These are phyloP conservation scores for Porogramme epimiltina DNA, from an alignment of 1,284 basidiomycete species.

Conservation along the genomic window DNA sequence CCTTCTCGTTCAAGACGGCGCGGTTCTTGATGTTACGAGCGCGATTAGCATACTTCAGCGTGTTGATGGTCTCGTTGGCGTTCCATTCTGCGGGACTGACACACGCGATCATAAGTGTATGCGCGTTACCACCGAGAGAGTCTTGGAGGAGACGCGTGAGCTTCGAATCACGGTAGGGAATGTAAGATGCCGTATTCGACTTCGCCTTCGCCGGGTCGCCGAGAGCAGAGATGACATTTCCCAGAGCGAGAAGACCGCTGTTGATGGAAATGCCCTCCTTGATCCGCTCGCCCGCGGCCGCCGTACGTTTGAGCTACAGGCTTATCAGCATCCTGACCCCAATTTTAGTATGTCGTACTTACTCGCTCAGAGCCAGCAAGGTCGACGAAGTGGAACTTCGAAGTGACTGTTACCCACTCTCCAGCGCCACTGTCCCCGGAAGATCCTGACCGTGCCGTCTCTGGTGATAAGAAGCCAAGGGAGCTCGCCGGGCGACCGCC, in stretches of 20 bases:
- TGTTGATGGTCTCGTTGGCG: constrained; percentile 92
- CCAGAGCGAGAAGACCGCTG: constrained; percentile 92
- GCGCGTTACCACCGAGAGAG: constrained; percentile 97
- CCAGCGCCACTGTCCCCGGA: constrained; percentile 60
- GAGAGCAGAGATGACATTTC: constrained; percentile 97
- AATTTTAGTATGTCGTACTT: constrained; percentile 30
- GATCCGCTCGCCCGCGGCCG: constrained; percentile 91
- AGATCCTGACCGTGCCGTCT: constrained; percentile 43
- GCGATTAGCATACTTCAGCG: constrained; percentile 97
- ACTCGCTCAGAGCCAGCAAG: constrained; percentile 95
- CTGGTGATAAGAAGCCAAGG: constrained; percentile 56
- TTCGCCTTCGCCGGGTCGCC: constrained; percentile 89
- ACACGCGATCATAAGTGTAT: constrained; percentile 99
- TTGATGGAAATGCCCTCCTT: constrained; percentile 99
- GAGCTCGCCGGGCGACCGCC: constrained; percentile 80
- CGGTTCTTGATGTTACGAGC: constrained; percentile 97
- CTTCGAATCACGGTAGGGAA: constrained; percentile 98
- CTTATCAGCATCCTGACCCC: neutral
- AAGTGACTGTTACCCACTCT: constrained; percentile 88
- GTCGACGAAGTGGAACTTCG: constrained; percentile 99
- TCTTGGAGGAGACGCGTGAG: constrained; percentile 94
- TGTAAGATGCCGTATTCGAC: constrained; percentile 77
- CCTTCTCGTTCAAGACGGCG: constrained; percentile 90
- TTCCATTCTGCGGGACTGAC: constrained; percentile 97
- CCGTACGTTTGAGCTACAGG: constrained; percentile 83